These are phyloP conservation scores for Knoxia roxburghii DNA, from an alignment of 257 asterid species.

Conservation along the genomic window DNA sequence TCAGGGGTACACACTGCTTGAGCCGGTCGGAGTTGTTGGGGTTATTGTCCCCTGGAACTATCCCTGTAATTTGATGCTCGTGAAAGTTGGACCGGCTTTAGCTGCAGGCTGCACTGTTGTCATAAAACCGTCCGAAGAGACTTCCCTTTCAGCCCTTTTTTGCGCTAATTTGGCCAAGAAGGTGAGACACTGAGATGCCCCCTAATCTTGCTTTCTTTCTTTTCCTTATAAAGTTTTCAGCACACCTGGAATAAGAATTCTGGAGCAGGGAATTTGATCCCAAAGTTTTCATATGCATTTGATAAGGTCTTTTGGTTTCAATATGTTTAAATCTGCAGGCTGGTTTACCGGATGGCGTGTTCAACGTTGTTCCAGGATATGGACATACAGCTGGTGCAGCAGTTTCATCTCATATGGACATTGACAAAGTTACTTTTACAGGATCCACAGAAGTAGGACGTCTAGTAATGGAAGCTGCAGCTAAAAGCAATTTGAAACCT, in stretches of 20 bases:
- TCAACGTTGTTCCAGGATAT: slow-evolving; percentile 62
- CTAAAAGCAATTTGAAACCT: slow-evolving; percentile 66
- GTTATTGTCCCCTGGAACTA: slow-evolving; percentile 29
- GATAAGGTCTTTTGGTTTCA: too few species aligned
- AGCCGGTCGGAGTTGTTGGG: slow-evolving; percentile 35
- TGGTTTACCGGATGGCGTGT: slow-evolving; percentile 73
- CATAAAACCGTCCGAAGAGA: slow-evolving; percentile 28
- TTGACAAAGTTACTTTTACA: slow-evolving; percentile 73
- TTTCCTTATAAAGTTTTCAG: too few species aligned
- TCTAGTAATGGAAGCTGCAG: slow-evolving; percentile 70
- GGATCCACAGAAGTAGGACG: slow-evolving; percentile 81
- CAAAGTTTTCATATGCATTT: too few species aligned
- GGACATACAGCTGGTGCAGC: slow-evolving; percentile 84
- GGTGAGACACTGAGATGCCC: too few species aligned
- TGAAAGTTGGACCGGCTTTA: slow-evolving; percentile 26
- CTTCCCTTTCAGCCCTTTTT: slow-evolving; percentile 28
- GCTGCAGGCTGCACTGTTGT: slow-evolving; percentile 32
- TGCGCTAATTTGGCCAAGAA: slow-evolving; percentile 28
- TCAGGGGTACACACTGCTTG: slow-evolving; percentile 25
- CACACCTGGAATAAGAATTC: too few species aligned
- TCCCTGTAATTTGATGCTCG: slow-evolving; percentile 14
- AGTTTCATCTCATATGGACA: slow-evolving; percentile 71
- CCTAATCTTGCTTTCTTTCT: too few species aligned
- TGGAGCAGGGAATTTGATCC: too few species aligned
- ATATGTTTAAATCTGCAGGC: slow-evolving; percentile 39